Base-by-base conservation (phyloP, 2,329 filamentous ascomycete species). In the Graphiopsis chlorocephala region DNA sequence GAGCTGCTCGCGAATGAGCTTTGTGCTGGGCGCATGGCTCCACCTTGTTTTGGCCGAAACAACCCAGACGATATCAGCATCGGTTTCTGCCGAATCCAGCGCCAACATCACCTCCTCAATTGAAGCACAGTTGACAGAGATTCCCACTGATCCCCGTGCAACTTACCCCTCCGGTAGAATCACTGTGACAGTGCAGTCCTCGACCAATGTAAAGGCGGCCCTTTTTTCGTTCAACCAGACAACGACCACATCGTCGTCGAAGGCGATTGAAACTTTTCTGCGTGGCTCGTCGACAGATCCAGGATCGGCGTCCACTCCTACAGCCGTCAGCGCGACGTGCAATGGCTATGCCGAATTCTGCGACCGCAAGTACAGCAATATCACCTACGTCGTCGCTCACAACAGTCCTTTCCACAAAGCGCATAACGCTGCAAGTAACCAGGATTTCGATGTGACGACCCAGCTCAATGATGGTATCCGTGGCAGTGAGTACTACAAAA, bases 331-430 rank as follows among this genome's bases (percentile, higher is more conserved):
- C 52, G 52, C 52, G 4, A n/a, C 26, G 8, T 90, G 87, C 78
- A 90, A 89, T 71, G 86, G 86, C 66, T 78, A 82, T 63, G 70
- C 82, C 2, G 80, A 81, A 47, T 84, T 86, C 64, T 90, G 87
- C 76, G 73, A 74, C 55, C 82, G 84, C 48, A 77, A 74, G 38
- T 90, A 88, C 76, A 85, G 85, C 66, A 81, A 87, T 45, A 74
- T 89, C 60, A 84, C 84, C n/a, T 83, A 85, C 65, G 77, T 88
- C 20, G 88, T 87, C 26, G 82, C 88, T 8, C 88, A 91, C 76
- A 84, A 91, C 77, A 84, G 84, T 15, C 83, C 86, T 45, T 90
- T 90, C 71, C 86, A 88, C 47, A 69, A 79, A 59, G 70, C 88
- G 66, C 88, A 89, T 75, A 65, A 71, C 53, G 63, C 59, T 3